A percentile compares a stretch with the other conserved stretches of the same genome.
phyloP scores from a whole-genome alignment of 1,284 basidiomycete genomes.

The Trichosporon ovoides region DNA sequence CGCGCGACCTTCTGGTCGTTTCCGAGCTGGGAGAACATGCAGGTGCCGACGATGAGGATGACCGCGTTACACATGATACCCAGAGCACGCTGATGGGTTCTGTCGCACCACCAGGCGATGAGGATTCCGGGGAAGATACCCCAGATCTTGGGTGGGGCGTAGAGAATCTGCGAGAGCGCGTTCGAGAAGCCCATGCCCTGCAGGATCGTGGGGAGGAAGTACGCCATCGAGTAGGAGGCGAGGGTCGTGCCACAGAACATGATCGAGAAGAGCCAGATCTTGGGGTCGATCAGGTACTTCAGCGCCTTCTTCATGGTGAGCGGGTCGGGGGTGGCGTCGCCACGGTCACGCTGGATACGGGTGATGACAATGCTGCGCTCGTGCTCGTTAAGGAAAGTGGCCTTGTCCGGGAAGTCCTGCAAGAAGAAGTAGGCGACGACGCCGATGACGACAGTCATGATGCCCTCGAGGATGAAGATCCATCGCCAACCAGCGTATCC shows the following conservation, averaged over 20 bases:
- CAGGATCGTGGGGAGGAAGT: constrained; percentile 50
- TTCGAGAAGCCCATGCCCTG: constrained; percentile 43
- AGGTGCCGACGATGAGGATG: constrained; percentile 9
- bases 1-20: constrained; percentile 7
- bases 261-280: constrained; percentile 50
- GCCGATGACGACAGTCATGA: constrained; percentile 40
- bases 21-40: constrained; percentile 6
- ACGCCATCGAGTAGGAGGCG: constrained; percentile 25
- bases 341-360: constrained; percentile 20
- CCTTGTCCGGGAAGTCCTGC: constrained; percentile 17
- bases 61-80: constrained; percentile 4
- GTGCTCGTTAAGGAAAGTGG: constrained; percentile 11
- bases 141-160: constrained; percentile 46
- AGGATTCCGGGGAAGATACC: constrained; percentile 42
- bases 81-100: constrained; percentile 11
- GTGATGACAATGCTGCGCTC: constrained; percentile 10
- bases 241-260: constrained; percentile 38
- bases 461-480: constrained; percentile 21
- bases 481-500: constrained; percentile 10
- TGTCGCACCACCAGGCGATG: constrained; percentile 44
- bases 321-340: constrained; percentile 47
- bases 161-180: constrained; percentile 38
- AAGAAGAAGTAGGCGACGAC: constrained; percentile 15
- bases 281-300: constrained; percentile 45
- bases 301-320: constrained; percentile 42